Evolutionary conservation across 331 rosid species (phyloP), one percentile per base, ranked within the genome.

Genomic region (Pyrus hybrid): DNA sequence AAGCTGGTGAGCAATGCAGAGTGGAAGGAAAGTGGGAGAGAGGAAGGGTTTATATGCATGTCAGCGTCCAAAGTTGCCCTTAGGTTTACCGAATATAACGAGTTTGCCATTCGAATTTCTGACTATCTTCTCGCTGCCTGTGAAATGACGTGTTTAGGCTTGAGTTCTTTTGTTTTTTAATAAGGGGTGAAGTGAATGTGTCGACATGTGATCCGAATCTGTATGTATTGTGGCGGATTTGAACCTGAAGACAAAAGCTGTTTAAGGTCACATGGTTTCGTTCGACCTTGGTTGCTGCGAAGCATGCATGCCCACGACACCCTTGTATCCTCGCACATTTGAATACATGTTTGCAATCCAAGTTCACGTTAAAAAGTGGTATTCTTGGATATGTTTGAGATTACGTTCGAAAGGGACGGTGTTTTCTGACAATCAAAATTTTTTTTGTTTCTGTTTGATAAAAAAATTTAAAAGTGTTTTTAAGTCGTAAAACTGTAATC

Each of bases 41-140:
- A 80, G 81, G 53, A 26, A 11, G 73, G 75, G 76, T 82, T 92
- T 92, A 85, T 90, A 92, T 90, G 93, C 92, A 90, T 87, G 88
- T 57, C 78, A 53, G 57, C 67, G 28, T 78, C 67, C 72, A 1
- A 73, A 16, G 83, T 72, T 26, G 80, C 77, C 79, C 97, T 67
- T 60, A 13, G 53, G 67, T 72, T 83, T 2, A 16, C 5, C 5
- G 28, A 29, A 47, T 76, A 82, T 83, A 80, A 47, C 77, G 79
- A 7, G 13, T 20, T 3, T 90, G 97, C 93, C 97, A 90, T 62
- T 69, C 20, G 2, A 0, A 10, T 10, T 61, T 63, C 29, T 33
- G 62, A 13, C 49, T 20, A 58, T 72, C 81, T 76, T 23, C 57
- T 58, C 67, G 47, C 74, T 65, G 76, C 9, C 22, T n/a, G 16